Evolutionary conservation across 179 eudicot species (phyloP).

Genomic region (Dionaea muscipula): DNA sequence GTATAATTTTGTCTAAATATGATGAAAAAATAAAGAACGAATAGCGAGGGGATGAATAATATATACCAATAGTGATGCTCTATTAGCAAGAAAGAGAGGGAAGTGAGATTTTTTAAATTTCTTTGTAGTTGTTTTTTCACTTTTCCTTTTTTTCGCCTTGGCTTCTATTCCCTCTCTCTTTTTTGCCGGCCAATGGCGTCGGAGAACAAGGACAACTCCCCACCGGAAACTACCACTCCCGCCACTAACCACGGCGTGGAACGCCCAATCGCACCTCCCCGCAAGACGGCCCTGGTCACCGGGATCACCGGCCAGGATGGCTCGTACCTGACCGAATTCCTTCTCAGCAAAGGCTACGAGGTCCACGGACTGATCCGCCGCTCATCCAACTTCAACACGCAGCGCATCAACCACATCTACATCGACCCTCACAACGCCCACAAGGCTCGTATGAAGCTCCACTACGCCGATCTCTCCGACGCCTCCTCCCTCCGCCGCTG

Average conservation of each 20-base stretch:
- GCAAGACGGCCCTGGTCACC: slow-evolving; percentile 62
- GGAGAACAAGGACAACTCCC: not conserved
- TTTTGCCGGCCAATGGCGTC: no score
- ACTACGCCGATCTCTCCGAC: slow-evolving; percentile 90
- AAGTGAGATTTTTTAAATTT: no score
- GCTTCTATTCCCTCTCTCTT: no score
- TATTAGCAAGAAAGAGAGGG: no score
- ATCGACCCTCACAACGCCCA: slow-evolving; percentile 82
- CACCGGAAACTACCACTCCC: slow-evolving; percentile 8
- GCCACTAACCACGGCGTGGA: slow-evolving; percentile 13
- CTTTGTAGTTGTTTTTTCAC: no score
- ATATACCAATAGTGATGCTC: no score
- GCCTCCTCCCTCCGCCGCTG: slow-evolving; percentile 83
- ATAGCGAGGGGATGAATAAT: no score
- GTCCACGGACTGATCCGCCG: slow-evolving; percentile 88
- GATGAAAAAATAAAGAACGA: no score
- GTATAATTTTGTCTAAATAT: no score
- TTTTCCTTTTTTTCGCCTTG: no score
- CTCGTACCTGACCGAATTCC: slow-evolving; percentile 88
- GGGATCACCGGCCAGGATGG: slow-evolving; percentile 98
- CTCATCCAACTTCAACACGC: slow-evolving; percentile 93
- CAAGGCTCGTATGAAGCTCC: slow-evolving; percentile 83
- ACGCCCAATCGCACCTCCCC: slow-evolving; percentile 1
- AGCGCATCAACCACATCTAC: slow-evolving; percentile 87
- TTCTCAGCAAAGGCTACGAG: slow-evolving; percentile 51